Conservation (phyloP, 441 rosid species). For the Bocquillonia castaneifolia region DNA sequence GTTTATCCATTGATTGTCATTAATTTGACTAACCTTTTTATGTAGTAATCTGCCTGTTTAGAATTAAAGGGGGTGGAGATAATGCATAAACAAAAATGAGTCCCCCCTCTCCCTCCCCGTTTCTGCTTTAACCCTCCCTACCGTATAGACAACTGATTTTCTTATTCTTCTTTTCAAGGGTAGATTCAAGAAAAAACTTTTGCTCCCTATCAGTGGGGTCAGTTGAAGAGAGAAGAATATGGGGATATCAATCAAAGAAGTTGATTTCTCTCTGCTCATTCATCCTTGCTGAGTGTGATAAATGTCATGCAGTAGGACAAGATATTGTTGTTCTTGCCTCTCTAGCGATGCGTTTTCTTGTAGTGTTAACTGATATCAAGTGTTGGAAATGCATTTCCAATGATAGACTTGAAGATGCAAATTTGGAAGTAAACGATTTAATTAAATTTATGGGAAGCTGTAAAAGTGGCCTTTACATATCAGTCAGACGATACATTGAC, state of each 20-base stretch:
- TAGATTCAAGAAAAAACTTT: conserved; percentile 70
- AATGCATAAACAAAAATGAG: too few relatives aligned
- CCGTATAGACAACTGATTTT: conserved; percentile 18
- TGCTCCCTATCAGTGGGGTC: conserved; percentile 60
- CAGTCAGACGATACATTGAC: conserved; percentile 61
- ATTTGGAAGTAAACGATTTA: conserved; percentile 50
- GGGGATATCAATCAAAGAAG: conserved; percentile 65
- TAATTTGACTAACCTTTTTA: neutral
- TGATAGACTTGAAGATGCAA: conserved; percentile 42
- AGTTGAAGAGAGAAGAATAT: conserved; percentile 61
- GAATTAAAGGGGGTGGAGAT: too few relatives aligned
- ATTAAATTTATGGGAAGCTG: conserved; percentile 61
- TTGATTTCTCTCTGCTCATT: conserved; percentile 64
- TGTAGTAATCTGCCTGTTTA: neutral
- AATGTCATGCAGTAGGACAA: conserved; percentile 34
- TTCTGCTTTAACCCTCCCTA: conserved; percentile 2
- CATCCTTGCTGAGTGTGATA: conserved; percentile 52
- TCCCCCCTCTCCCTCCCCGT: conserved; percentile 4
- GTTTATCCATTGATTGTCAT: neutral
- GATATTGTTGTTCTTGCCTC: conserved; percentile 52
- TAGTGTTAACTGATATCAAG: conserved; percentile 69
- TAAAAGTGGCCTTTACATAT: conserved; percentile 61
- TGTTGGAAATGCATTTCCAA: conserved; percentile 55
- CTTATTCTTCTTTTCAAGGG: conserved; percentile 22
- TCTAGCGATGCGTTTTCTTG: conserved; percentile 60